Conservation (phyloP, 495 filamentous ascomycete species). For the Aspergillus diversus region DNA sequence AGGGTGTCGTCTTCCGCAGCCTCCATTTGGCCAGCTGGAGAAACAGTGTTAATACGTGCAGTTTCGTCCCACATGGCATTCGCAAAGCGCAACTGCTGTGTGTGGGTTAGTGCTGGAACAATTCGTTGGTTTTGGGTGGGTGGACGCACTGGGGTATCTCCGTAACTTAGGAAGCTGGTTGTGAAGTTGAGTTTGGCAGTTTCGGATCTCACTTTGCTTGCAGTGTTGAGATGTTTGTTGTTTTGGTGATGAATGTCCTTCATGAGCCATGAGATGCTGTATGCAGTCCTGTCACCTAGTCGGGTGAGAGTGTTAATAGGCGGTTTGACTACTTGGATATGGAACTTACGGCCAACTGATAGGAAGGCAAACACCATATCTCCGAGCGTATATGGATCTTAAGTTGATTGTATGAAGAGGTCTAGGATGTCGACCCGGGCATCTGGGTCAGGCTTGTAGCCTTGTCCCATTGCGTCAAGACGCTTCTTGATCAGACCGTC, state of each 20-base stretch:
- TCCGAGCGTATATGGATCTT: neutral
- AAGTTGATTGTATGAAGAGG: neutral
- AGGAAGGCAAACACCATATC: neutral
- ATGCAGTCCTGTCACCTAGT: neutral
- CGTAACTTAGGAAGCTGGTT: neutral
- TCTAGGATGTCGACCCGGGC: neutral
- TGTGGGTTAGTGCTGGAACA: neutral
- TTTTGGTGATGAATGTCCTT: neutral
- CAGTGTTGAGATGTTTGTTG: neutral
- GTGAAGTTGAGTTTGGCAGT: neutral
- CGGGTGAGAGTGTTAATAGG: neutral
- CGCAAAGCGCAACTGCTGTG: neutral
- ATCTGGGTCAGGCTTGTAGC: neutral
- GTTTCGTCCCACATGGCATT: constrained; percentile 1
- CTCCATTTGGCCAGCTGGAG: neutral
- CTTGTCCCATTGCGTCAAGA: neutral
- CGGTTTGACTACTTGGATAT: neutral
- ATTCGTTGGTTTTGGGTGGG: neutral
- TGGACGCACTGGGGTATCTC: neutral
- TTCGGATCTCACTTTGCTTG: neutral
- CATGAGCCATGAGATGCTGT: neutral
- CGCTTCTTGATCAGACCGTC: neutral
- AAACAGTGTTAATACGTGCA: neutral
- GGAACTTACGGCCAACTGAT: neutral
- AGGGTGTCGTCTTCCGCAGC: neutral